Evolutionary conservation across 2,329 filamentous ascomycete genomes (phyloP), one percentile per base, ranked within the genome.

Genomic region (Talaromyces albobiverticillius): DNA sequence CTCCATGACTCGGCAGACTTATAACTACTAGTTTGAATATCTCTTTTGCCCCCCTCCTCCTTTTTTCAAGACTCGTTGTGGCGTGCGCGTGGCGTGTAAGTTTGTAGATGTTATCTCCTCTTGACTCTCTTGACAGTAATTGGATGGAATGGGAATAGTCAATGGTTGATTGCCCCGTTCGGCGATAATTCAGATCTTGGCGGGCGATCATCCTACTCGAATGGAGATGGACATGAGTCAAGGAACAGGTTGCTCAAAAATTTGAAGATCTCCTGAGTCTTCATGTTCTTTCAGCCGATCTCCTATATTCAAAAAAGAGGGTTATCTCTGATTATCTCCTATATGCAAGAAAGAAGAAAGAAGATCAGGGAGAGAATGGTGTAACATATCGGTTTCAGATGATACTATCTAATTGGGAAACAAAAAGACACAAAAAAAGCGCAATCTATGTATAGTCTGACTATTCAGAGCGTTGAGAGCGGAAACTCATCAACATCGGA

Each of bases 221-320:
- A 26, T 31, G 5, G 11, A 31, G 23, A 41, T 29, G 23, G 7
- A 31, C 47, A 50, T 50, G 47, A 50, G 34, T 50, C 47, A 47
- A 34, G 29, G n/a, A n/a, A n/a, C n/a, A n/a, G n/a, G n/a, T n/a
- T n/a, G n/a, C n/a, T n/a, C n/a, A 22, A 48, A 22, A 14, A 14
- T 34, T 34, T 34, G 31, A n/a, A 34, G 31, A 34, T 34, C 31
- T n/a, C n/a, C n/a, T n/a, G n/a, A n/a, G n/a, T n/a, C n/a, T n/a
- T n/a, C n/a, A n/a, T n/a, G n/a, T n/a, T n/a, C n/a, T n/a, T n/a
- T n/a, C n/a, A n/a, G n/a, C n/a, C n/a, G n/a, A n/a, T n/a, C n/a
- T n/a, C n/a, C n/a, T n/a, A n/a, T n/a, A n/a, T n/a, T n/a, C n/a
- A n/a, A n/a, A n/a, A n/a, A n/a, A n/a, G n/a, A n/a, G n/a, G n/a